Evolutionary conservation across 306 rosid genomes (phyloP).

Genomic region (Psophocarpus tetragonolobus): DNA sequence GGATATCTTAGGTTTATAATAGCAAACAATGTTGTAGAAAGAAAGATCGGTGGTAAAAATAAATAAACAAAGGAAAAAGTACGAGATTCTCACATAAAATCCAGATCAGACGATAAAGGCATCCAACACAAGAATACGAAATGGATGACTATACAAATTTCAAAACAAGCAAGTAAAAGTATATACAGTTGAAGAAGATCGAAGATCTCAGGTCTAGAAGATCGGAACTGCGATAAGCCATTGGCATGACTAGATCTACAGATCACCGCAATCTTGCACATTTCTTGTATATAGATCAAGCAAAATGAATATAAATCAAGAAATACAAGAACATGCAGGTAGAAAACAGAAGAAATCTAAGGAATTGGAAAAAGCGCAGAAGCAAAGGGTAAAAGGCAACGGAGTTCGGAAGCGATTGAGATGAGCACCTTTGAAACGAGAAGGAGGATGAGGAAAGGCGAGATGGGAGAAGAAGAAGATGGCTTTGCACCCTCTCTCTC

Average conservation of each 20-base stretch:
- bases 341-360: conserved; percentile 21
- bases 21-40: not conserved
- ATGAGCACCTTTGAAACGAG: conserved; percentile 15
- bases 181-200: not conserved
- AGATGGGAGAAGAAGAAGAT: not conserved
- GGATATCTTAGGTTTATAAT: not conserved
- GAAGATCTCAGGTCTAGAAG: conserved; percentile 37
- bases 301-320: not conserved
- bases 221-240: not conserved
- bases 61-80: not conserved
- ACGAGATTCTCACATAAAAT: too few species aligned
- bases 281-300: conserved; percentile 20
- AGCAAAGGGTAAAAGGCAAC: not conserved
- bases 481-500: conserved; percentile 2
- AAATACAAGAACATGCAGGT: not conserved
- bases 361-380: not conserved
- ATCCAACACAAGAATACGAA: not conserved
- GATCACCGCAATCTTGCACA: conserved; percentile 46
- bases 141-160: not conserved
- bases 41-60: not conserved
- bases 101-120: conserved; percentile 43
- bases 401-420: not conserved
- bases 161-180: not conserved
- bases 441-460: not conserved
- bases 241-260: conserved; percentile 23